Conservation (phyloP, 2,329 filamentous ascomycete species). For the Ophiobolus disseminans region DNA sequence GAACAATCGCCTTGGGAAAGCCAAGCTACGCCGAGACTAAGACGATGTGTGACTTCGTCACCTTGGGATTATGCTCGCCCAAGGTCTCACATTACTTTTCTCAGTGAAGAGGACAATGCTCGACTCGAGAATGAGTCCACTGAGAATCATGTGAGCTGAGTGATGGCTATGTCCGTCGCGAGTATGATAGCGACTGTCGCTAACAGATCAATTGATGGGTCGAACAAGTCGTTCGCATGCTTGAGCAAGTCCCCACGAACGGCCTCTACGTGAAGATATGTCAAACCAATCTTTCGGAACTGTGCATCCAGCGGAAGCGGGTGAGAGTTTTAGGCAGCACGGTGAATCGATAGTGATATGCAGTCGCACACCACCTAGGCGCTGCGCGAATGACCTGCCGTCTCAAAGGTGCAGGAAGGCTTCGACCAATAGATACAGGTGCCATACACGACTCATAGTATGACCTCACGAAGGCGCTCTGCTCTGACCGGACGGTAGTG, state of each 20-base stretch:
- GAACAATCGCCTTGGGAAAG: too few species aligned
- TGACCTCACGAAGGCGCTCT: constrained; percentile 9
- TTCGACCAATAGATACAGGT: constrained; percentile 12
- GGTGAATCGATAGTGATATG: constrained; percentile 6
- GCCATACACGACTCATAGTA: constrained; percentile 1
- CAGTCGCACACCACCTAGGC: constrained; percentile 14
- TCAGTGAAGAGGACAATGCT: not conserved
- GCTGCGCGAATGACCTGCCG: constrained; percentile 20
- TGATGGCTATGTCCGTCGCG: too few species aligned
- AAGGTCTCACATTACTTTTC: not conserved
- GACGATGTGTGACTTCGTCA: not conserved
- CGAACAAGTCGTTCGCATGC: too few species aligned
- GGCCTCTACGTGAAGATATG: constrained; percentile 16
- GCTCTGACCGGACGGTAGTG: constrained; percentile 22
- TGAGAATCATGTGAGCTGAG: too few species aligned
- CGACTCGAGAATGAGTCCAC: too few species aligned
- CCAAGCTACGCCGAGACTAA: not conserved
- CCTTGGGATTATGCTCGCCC: not conserved
- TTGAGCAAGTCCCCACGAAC: not conserved
- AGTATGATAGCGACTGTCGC: too few species aligned
- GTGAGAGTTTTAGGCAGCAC: constrained; percentile 11
- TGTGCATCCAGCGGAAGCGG: constrained; percentile 36
- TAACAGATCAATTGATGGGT: too few species aligned
- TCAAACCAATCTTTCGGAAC: constrained; percentile 22
- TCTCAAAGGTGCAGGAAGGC: constrained; percentile 9